Conservation (phyloP, 768 basidiomycete genomes). For the Sistotremastrum suecicum region DNA sequence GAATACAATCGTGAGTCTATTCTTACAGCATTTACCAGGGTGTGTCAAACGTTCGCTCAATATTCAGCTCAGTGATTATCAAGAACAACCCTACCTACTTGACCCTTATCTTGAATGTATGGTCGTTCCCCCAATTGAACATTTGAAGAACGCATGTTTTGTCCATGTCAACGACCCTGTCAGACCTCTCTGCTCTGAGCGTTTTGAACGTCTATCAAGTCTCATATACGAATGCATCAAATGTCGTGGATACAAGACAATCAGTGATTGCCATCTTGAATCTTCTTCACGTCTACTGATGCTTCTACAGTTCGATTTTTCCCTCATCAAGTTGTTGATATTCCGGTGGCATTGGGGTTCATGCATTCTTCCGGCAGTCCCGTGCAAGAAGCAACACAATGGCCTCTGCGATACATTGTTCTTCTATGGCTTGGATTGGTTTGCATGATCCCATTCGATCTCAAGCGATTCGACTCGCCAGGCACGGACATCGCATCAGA, state of each 20-base stretch:
- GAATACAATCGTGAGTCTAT: slow-evolving; percentile 32
- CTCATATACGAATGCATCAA: slow-evolving; percentile 76
- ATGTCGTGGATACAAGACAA: slow-evolving; percentile 79
- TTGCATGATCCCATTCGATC: slow-evolving; percentile 85
- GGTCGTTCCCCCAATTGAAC: slow-evolving; percentile 57
- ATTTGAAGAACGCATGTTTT: slow-evolving; percentile 40
- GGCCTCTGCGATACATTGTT: slow-evolving; percentile 73
- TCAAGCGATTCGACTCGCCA: slow-evolving; percentile 63
- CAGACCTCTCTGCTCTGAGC: slow-evolving; percentile 18
- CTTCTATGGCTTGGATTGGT: slow-evolving; percentile 92
- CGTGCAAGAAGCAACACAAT: slow-evolving; percentile 31
- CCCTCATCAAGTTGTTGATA: slow-evolving; percentile 79
- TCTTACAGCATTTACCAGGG: slow-evolving; percentile 1
- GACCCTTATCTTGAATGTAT: slow-evolving; percentile 80
- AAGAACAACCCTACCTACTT: slow-evolving; percentile 84
- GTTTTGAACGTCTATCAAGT: slow-evolving; percentile 38
- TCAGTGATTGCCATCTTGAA: slow-evolving; percentile 43
- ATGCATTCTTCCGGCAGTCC: slow-evolving; percentile 35
- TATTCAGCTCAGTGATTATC: slow-evolving; percentile 70
- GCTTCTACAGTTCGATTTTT: slow-evolving; percentile 67
- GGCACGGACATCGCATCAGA: slow-evolving; percentile 24
- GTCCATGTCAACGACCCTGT: slow-evolving; percentile 17
- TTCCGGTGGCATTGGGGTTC: slow-evolving; percentile 60
- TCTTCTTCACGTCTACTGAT: slow-evolving; percentile 9
- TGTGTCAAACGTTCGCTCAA: slow-evolving; percentile 1